Evolutionary conservation across 306 rosid species (phyloP), one percentile per base, ranked within the genome.

Genomic region (Ceratonia siliqua): DNA sequence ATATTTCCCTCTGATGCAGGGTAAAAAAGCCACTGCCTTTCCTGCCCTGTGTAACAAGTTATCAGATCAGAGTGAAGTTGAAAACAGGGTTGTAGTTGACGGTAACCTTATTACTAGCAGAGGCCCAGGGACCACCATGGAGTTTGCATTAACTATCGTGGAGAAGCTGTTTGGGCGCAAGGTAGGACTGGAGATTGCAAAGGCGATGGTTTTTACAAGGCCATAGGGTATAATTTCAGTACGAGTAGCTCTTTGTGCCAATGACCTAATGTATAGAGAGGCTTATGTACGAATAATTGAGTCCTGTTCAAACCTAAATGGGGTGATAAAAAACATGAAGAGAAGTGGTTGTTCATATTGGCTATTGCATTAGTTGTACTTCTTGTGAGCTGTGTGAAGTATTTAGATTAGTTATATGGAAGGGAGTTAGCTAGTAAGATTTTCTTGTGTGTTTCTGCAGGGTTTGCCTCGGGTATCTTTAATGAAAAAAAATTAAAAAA

Each of bases 121-220:
- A 59, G 94, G 94, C 27, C 94, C 94, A 0, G 94, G 94, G 67
- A 89, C 91, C 15, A 8, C 89, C 36, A 76, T 87, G n/a, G 94
- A 87, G 78, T 87, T 89, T 79, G 78, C 89, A 42, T 62, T 89
- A 32, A 83, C 85, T 43, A 84, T 89, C 4, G 89, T 89, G 78
- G 91, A 89, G 82, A 89, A 87, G 82, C 72, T 89, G 35, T 77
- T 75, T 3, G 91, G 94, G 17, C 84, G 85, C 21, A 6, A 84
- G 6, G 70, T 66, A 27, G 94, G 89, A 28, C 27, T 81, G 15
- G 89, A 87, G 62, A 75, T 83, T 35, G 89, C 86, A 14, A 82
- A 83, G 62, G 49, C 81, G 0, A 46, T 87, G 81, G 48, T 89
- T 39, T 82, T 88, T 17, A 78, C 79, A n/a, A 24, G 38, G 43